Percentiles rank a stretch among this genome's conserved stretches.
Conservation (phyloP, 305 asterid species). For the Fraxinus albicans region DNA sequence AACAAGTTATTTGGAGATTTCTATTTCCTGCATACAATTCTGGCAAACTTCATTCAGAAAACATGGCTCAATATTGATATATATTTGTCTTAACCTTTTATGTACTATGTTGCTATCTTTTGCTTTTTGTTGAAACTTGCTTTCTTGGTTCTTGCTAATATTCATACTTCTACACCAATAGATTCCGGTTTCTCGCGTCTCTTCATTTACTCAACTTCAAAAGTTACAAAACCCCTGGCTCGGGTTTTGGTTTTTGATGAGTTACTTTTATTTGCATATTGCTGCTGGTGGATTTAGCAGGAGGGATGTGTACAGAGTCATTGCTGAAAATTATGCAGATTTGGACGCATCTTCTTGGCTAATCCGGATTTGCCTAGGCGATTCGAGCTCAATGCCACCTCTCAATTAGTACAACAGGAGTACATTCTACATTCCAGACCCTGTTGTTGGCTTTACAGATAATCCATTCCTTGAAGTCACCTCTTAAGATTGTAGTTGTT, state of each 20-base stretch:
- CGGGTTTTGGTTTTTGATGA: not conserved
- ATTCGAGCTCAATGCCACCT: conserved; percentile 3
- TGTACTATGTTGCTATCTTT: not conserved
- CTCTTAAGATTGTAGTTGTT: not conserved
- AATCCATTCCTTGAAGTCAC: conserved; percentile 19
- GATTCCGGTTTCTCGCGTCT: not conserved
- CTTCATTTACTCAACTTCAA: not conserved
- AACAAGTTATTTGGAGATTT: not conserved
- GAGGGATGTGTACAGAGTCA: conserved; percentile 13
- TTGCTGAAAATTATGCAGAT: conserved; percentile 16
- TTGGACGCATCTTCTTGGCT: conserved; percentile 22
- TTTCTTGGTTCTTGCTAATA: not conserved
- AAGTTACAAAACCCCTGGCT: not conserved
- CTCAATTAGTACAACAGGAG: conserved; percentile 4
- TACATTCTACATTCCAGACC: conserved; percentile 13
- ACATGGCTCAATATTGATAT: not conserved
- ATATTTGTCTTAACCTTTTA: not conserved
- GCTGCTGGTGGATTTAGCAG: conserved; percentile 17
- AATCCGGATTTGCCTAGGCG: conserved; percentile 19
- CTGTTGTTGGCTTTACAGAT: conserved; percentile 25
- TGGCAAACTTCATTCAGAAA: conserved; percentile 3
- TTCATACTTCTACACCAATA: not conserved
- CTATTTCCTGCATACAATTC: not conserved
- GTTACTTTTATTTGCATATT: not conserved
- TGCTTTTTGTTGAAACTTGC: not conserved